A percentile compares a stretch with the other conserved stretches of the same genome.
Evolutionary conservation across 2,329 filamentous ascomycete genomes (phyloP).

Genomic region (Alternaria sp.): DNA sequence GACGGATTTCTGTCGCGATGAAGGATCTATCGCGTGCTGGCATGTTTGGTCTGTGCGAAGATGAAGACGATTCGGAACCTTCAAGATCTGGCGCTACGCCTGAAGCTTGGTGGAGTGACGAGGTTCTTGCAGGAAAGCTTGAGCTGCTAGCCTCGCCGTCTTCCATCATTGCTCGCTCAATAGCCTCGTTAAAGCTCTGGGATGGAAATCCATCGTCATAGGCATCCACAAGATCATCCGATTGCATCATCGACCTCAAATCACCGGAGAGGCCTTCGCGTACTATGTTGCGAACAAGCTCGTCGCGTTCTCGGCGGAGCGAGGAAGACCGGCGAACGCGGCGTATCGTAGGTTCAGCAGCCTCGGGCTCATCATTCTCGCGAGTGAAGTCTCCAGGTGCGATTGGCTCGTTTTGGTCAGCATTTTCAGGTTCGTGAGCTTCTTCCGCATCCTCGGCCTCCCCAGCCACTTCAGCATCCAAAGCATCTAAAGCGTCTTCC

Average conservation of each 20-base stretch:
- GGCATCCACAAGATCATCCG: slow-evolving; percentile 16
- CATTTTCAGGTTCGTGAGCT: neutral
- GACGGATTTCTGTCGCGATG: slow-evolving; percentile 56
- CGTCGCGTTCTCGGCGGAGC: slow-evolving; percentile 18
- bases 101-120: slow-evolving; percentile 16
- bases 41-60: slow-evolving; percentile 53
- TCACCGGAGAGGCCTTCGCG: slow-evolving; percentile 29
- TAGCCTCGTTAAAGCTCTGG: slow-evolving; percentile 8
- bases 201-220: slow-evolving; percentile 1
- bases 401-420: neutral
- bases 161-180: slow-evolving; percentile 12
- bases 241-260: slow-evolving; percentile 20
- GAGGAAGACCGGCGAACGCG: slow-evolving; percentile 25
- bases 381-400: neutral
- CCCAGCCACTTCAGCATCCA: slow-evolving; percentile 5
- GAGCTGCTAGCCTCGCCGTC: slow-evolving; percentile 9
- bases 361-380: neutral
- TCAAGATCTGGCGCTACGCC: neutral
- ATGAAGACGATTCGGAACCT: slow-evolving; percentile 16
- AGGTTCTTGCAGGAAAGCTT: slow-evolving; percentile 16
- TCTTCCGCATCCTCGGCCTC: neutral
- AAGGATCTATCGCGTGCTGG: slow-evolving; percentile 54
- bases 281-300: slow-evolving; percentile 22
- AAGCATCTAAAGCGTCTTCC: slow-evolving; percentile 7
- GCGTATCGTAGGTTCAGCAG: slow-evolving; percentile 13